These are phyloP conservation scores for Pugionium dolabratum DNA, from an alignment of 345 rosid species.

Conservation along the genomic window DNA sequence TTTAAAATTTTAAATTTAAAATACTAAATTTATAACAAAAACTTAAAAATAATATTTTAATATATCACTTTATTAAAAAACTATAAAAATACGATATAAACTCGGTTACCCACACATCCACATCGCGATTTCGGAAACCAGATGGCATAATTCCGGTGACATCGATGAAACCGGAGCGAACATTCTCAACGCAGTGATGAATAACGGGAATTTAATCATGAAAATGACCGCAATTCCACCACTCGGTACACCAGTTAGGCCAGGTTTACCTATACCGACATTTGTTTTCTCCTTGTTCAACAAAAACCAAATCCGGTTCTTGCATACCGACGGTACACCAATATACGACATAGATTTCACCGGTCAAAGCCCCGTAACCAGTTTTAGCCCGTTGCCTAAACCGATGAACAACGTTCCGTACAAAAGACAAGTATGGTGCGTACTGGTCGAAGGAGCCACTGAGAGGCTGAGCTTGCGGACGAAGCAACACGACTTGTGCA, in stretches of 20 bases:
- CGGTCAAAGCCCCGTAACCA: constrained; percentile 44
- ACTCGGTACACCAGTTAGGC: constrained; percentile 75
- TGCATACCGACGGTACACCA: constrained; percentile 49
- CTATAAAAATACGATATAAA: too few species aligned
- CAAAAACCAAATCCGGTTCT: too few species aligned
- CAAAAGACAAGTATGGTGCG: constrained; percentile 69
- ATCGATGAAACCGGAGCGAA: too few species aligned
- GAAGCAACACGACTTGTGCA: constrained; percentile 55
- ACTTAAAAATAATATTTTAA: too few species aligned
- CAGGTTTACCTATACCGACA: constrained; percentile 58
- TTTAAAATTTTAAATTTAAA: too few species aligned
- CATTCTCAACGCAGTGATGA: constrained; percentile 77
- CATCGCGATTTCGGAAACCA: constrained; percentile 69
- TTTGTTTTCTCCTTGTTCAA: too few species aligned
- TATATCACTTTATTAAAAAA: too few species aligned
- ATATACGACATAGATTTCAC: constrained; percentile 60
- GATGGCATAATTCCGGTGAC: constrained; percentile 76
- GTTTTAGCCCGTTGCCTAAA: constrained; percentile 48
- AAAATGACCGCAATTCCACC: constrained; percentile 51
- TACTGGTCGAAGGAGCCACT: constrained; percentile 50
- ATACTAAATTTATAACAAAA: too few species aligned
- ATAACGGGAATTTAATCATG: constrained; percentile 64
- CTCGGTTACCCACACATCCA: constrained; percentile 57
- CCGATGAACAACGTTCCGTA: constrained; percentile 55
- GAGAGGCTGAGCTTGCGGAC: constrained; percentile 44